Conservation (phyloP, 2,329 filamentous ascomycete genomes). For the Neodidymelliopsis sp. region DNA sequence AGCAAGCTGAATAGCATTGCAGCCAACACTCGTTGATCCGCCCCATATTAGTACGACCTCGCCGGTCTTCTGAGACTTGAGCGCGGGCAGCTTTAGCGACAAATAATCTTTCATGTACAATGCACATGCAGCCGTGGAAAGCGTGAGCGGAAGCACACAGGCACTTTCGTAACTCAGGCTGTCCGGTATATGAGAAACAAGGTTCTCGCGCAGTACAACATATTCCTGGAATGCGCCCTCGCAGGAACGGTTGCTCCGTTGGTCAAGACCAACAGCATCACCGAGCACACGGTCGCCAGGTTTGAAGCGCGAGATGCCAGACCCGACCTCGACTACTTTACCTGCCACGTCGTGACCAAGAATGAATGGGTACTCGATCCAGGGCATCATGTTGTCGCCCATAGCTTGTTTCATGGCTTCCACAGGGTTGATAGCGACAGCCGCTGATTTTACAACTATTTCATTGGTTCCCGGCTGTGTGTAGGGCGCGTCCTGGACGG, state of each 20-base stretch:
- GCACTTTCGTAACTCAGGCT: slow-evolving; percentile 57
- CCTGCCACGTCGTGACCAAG: slow-evolving; percentile 53
- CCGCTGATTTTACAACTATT: slow-evolving; percentile 50
- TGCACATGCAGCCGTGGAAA: slow-evolving; percentile 22
- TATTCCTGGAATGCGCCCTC: slow-evolving; percentile 63
- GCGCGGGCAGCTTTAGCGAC: slow-evolving; percentile 32
- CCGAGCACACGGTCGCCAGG: slow-evolving; percentile 54
- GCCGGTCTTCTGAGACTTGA: slow-evolving; percentile 54
- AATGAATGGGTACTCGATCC: slow-evolving; percentile 22
- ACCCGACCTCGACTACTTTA: slow-evolving; percentile 53
- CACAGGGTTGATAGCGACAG: slow-evolving; percentile 54
- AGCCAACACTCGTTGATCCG: slow-evolving; percentile 57
- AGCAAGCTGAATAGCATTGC: slow-evolving; percentile 58
- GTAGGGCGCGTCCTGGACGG: slow-evolving; percentile 49
- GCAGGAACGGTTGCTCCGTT: slow-evolving; percentile 22
- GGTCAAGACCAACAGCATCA: slow-evolving; percentile 20
- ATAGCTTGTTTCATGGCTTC: slow-evolving; percentile 50
- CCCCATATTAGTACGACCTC: slow-evolving; percentile 53
- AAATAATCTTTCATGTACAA: slow-evolving; percentile 25
- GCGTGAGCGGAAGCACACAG: slow-evolving; percentile 48
- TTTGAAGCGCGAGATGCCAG: slow-evolving; percentile 50
- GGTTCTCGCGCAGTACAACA: slow-evolving; percentile 56
- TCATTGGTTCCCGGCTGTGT: slow-evolving; percentile 46
- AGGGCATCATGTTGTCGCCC: slow-evolving; percentile 19
- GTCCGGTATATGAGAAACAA: slow-evolving; percentile 58